Evolutionary conservation across 495 filamentous ascomycete species (phyloP).

Genomic region (Podospora appendiculata): DNA sequence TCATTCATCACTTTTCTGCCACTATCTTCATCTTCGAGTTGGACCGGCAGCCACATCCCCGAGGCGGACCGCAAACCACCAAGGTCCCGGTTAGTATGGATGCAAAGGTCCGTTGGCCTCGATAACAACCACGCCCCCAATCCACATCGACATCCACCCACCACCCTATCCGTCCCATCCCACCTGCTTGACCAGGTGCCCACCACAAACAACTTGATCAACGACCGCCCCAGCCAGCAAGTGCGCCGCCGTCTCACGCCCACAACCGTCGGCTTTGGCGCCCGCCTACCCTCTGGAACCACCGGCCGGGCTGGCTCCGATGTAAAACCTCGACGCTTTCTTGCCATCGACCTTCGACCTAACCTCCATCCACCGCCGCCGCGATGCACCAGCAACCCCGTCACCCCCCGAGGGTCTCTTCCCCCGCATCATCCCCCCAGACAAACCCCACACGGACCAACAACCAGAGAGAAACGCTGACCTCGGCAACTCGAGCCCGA

Average conservation of each 20-base stretch:
- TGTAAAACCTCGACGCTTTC: slow-evolving; percentile 9
- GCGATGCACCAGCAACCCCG: slow-evolving; percentile 82
- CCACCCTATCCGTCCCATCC: neutral
- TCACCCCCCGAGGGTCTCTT: slow-evolving; percentile 54
- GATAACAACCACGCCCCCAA: slow-evolving; percentile 4
- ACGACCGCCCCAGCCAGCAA: too few species aligned
- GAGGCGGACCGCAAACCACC: neutral
- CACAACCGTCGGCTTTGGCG: neutral
- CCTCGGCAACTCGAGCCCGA: slow-evolving; percentile 24
- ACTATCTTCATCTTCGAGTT: neutral
- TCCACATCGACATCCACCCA: neutral
- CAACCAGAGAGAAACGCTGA: slow-evolving; percentile 57
- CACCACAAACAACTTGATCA: too few species aligned
- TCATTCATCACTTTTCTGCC: neutral
- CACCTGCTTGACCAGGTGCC: too few species aligned
- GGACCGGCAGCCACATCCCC: neutral
- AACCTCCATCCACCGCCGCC: slow-evolving; percentile 6
- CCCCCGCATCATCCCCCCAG: slow-evolving; percentile 57
- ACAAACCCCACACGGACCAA: slow-evolving; percentile 64
- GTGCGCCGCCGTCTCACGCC: neutral
- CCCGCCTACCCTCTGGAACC: neutral
- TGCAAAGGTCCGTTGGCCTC: slow-evolving; percentile 14
- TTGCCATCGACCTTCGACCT: neutral
- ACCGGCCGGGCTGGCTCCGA: slow-evolving; percentile 7
- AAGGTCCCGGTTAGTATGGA: slow-evolving; percentile 10